Conservation (phyloP, 1,139 yeast species). For the Zygoascus meyerae region DNA sequence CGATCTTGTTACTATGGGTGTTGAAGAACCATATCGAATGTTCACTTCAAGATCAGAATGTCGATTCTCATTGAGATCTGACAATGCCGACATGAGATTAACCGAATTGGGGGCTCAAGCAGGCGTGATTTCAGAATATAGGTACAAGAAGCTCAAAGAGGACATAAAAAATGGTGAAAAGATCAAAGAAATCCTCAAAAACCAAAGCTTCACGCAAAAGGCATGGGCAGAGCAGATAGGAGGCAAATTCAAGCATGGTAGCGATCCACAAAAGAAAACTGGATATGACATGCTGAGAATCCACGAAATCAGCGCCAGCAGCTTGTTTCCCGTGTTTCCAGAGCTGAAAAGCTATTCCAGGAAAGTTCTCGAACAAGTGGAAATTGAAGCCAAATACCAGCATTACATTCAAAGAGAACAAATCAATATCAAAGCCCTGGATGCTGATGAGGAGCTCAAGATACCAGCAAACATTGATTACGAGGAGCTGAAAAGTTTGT, state of each 20-base stretch:
- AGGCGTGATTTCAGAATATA: constrained; percentile 61
- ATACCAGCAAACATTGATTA: constrained; percentile 67
- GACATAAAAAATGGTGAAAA: constrained; percentile 46
- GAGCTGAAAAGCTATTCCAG: constrained; percentile 40
- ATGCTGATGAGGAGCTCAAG: constrained; percentile 68
- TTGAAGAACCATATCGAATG: constrained; percentile 97
- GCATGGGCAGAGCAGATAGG: constrained; percentile 51
- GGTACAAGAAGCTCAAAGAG: constrained; percentile 47
- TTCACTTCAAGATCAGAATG: constrained; percentile 95
- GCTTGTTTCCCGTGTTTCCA: constrained; percentile 32
- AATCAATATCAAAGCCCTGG: constrained; percentile 66
- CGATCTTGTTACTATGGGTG: constrained; percentile 92
- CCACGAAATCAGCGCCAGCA: constrained; percentile 35
- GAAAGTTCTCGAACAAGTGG: constrained; percentile 55
- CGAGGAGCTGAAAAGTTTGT: constrained; percentile 44
- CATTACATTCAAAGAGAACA: constrained; percentile 74
- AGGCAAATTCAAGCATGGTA: constrained; percentile 30
- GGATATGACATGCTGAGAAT: constrained; percentile 53
- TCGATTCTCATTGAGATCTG: constrained; percentile 81
- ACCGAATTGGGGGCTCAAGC: constrained; percentile 60
- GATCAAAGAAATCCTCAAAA: constrained; percentile 43
- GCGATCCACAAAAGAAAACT: constrained; percentile 44
- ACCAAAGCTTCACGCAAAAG: constrained; percentile 39
- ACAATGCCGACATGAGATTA: constrained; percentile 84
- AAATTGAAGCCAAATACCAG: constrained; percentile 76